Evolutionary conservation across 441 rosid species (phyloP).

Genomic region (Metrosideros polymorpha): DNA sequence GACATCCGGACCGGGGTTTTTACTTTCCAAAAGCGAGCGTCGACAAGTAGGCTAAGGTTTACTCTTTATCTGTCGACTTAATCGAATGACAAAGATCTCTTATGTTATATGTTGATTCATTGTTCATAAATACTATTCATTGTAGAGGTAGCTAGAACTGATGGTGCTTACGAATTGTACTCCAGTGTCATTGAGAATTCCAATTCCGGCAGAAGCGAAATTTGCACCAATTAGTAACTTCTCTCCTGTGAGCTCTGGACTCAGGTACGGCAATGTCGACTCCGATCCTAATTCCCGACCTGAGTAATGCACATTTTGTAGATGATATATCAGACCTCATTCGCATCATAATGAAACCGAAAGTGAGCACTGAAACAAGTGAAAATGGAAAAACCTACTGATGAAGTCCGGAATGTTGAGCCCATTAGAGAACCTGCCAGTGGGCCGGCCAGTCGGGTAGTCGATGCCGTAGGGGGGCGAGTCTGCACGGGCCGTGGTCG

Average conservation of each 20-base stretch:
- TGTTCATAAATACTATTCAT: not conserved
- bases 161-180: not conserved
- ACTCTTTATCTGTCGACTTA: not conserved
- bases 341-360: not conserved
- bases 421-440: slow-evolving; percentile 9
- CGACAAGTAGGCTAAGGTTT: not conserved
- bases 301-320: not conserved
- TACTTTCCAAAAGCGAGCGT: not conserved
- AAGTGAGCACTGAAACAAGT: not conserved
- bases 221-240: slow-evolving; percentile 2
- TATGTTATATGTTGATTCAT: not conserved
- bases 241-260: slow-evolving; percentile 6
- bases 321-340: not conserved
- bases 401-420: slow-evolving; percentile 2
- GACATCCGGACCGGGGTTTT: not conserved
- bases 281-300: not conserved
- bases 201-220: slow-evolving; percentile 8
- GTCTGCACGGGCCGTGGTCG: slow-evolving; percentile 5
- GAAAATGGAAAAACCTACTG: not conserved
- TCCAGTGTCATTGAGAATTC: slow-evolving; percentile 7
- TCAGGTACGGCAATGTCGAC: slow-evolving; percentile 5
- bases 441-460: not conserved
- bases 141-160: not conserved
- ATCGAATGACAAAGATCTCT: not conserved
- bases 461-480: slow-evolving; percentile 4